Evolutionary conservation across 805 yeast species (phyloP).

Genomic region (Monosporozyma aquatica): DNA sequence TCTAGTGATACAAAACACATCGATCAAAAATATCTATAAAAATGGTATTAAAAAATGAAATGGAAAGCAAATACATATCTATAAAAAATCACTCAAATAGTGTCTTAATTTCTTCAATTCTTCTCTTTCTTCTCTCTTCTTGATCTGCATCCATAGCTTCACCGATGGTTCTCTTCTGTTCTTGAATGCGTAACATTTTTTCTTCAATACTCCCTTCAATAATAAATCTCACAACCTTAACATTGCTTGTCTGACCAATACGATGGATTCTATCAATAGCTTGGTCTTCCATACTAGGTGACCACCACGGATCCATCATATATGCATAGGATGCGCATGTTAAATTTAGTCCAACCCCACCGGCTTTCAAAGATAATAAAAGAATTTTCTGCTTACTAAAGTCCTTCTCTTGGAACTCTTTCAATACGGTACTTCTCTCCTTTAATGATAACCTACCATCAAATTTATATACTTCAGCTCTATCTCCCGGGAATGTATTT

Average conservation of each 20-base stretch:
- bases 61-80: background rate
- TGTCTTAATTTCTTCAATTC: slow-evolving; percentile 65
- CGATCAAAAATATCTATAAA: too few species aligned
- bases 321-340: slow-evolving; percentile 80
- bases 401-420: slow-evolving; percentile 38
- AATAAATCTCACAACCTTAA: slow-evolving; percentile 70
- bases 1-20: too few species aligned
- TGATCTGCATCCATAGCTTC: slow-evolving; percentile 70
- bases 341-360: slow-evolving; percentile 86
- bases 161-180: slow-evolving; percentile 70
- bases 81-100: slow-evolving; percentile 38
- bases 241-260: slow-evolving; percentile 72
- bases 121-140: slow-evolving; percentile 59
- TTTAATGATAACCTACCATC: slow-evolving; percentile 71
- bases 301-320: slow-evolving; percentile 98
- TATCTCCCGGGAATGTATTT: slow-evolving; percentile 34
- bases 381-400: slow-evolving; percentile 38
- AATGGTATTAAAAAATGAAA: too few species aligned
- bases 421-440: slow-evolving; percentile 54
- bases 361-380: slow-evolving; percentile 75
- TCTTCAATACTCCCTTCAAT: slow-evolving; percentile 79
- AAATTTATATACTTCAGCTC: slow-evolving; percentile 47
- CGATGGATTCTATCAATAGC: slow-evolving; percentile 88
- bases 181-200: slow-evolving; percentile 81
- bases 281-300: slow-evolving; percentile 82